These are phyloP conservation scores for Pichia sp. DNA, from an alignment of 1,139 yeast species.

Conservation along the genomic window DNA sequence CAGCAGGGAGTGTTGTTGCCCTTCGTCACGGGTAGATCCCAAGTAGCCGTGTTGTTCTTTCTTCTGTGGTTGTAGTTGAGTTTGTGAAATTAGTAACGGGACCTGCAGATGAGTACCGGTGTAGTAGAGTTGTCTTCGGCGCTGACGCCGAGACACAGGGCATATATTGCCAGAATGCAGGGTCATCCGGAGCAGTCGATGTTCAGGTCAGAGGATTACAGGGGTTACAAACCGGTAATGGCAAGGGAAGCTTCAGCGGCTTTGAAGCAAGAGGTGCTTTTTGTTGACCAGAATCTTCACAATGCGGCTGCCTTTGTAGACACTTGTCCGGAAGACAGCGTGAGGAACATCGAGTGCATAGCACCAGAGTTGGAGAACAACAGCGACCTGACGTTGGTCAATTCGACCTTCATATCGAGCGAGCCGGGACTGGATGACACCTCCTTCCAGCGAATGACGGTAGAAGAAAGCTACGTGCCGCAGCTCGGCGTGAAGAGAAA, in stretches of 20 bases:
- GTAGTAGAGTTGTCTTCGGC: background rate
- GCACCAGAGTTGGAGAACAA: background rate
- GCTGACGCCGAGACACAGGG: background rate
- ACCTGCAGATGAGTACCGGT: background rate
- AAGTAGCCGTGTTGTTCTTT: too few relatives aligned
- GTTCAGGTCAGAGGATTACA: background rate
- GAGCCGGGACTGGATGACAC: background rate
- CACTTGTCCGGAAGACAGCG: background rate
- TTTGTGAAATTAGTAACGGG: too few relatives aligned
- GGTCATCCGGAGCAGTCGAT: background rate
- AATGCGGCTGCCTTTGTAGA: background rate
- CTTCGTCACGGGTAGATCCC: too few relatives aligned
- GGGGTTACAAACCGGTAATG: too few relatives aligned
- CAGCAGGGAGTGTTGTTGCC: too few relatives aligned
- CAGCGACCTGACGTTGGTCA: background rate
- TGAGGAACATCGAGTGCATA: background rate
- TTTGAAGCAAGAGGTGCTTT: background rate
- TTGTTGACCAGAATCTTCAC: background rate
- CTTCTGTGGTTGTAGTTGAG: too few relatives aligned
- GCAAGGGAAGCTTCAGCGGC: too few relatives aligned
- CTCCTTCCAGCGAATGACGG: background rate
- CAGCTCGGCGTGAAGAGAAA: background rate
- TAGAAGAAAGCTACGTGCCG: background rate
- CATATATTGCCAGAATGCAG: background rate
- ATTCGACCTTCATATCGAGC: background rate